Evolutionary conservation across 805 yeast species (phyloP).

Genomic region (Helenozyma rhizophorensis): DNA sequence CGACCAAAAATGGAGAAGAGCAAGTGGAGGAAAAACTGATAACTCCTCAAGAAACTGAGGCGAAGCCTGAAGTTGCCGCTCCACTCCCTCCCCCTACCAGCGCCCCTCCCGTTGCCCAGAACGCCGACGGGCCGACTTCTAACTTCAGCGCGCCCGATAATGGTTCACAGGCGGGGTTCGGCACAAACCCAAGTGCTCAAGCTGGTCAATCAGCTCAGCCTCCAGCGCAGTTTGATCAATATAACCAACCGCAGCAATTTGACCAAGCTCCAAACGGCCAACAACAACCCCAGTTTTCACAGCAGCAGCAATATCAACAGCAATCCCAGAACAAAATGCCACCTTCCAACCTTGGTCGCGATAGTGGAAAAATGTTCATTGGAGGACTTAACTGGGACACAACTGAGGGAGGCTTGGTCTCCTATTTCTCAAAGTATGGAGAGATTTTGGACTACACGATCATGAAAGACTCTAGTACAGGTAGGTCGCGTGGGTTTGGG

Average conservation of each 20-base stretch:
- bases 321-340: slow-evolving; percentile 10
- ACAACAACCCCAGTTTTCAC: slow-evolving; percentile 7
- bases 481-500: slow-evolving; percentile 93
- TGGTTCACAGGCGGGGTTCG: too few relatives aligned
- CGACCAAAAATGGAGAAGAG: slow-evolving; percentile 14
- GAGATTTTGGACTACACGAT: slow-evolving; percentile 83
- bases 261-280: too few relatives aligned
- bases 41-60: neutral
- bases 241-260: slow-evolving; percentile 8
- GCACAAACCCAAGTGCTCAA: neutral
- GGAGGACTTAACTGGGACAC: slow-evolving; percentile 99
- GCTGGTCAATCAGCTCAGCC: too few relatives aligned
- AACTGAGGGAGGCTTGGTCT: slow-evolving; percentile 77
- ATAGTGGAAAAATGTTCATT: slow-evolving; percentile 87
- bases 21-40: slow-evolving; percentile 10
- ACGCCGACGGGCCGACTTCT: too few relatives aligned
- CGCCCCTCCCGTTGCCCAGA: neutral
- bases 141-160: neutral
- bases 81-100: too few relatives aligned
- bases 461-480: slow-evolving; percentile 85
- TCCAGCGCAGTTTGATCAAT: slow-evolving; percentile 1
- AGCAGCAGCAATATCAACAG: slow-evolving; percentile 8
- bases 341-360: slow-evolving; percentile 39
- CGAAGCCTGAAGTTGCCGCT: neutral
- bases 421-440: slow-evolving; percentile 84